Base-by-base conservation (phyloP, 2,329 filamentous ascomycete genomes). In the Sporothrix luriei region DNA sequence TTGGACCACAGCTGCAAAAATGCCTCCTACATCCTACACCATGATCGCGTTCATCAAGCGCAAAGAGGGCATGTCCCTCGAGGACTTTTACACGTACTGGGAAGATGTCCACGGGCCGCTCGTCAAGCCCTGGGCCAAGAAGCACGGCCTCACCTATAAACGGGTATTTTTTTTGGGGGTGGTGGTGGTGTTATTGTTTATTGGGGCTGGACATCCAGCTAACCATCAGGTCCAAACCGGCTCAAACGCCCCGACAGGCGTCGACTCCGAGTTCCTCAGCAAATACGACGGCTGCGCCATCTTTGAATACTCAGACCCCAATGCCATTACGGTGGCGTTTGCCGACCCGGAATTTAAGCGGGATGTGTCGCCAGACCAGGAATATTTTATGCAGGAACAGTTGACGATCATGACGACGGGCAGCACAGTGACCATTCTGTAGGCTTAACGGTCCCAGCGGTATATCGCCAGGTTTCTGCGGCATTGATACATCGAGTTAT, bases 1-100 rank as follows among this genome's bases (percentile, higher is more conserved):
- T 14, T 16, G 4, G 1, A 14, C 16, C 38, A 19, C 40, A 48
- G 21, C 13, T 5, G 14, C n/a, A 64, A 59, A 40, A 26, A 69
- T 57, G 68, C 19, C 68, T 19, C 29, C 64, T 13, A 49, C 38
- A 2, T 40, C 68, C 2, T 33, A 69, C 19, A 62, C 54, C 1
- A 64, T 67, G 46, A 29, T 71, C 33, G 66, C 67, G 13, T 72
- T 71, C 51, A 67, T 72, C 38, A 72, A 72, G 69, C 71, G 71
- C 67, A 72, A 76, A 21, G 75, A 74, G 21, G 70, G 73, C 57
- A 71, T 78, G 59, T 76, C 75, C 16, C 74, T 70, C 29, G 76
- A 73, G 38, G 73, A 78, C 55, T 78, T 79, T 72, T 78, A 78
- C 75, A 70, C 75, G 51, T 76, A 78, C 71, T 79, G 78, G 78